Base-by-base conservation (phyloP, 2,329 filamentous ascomycete genomes). In the Aspergillus fijiensis region DNA sequence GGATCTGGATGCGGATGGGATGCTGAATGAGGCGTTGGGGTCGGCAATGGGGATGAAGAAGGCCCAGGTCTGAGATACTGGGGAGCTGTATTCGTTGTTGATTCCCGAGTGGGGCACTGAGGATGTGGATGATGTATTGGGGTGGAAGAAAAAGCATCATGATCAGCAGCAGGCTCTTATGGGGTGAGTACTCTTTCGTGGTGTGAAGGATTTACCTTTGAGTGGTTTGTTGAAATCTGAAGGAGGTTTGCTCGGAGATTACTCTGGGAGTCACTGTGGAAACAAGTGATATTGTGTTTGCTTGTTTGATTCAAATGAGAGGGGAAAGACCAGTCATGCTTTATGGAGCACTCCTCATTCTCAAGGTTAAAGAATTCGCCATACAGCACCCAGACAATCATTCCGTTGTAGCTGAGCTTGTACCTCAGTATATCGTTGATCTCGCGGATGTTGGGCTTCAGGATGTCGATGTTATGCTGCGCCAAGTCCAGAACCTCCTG, bases 1-100 rank as follows among this genome's bases (percentile, higher is more conserved):
- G 2, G 65, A 67, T 53, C 29, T 61, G 19, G 65, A 65, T 53
- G 2, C 5, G 6, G 63, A 63, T 39, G 61, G 61, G 3, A 53
- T 52, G 1, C 55, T 61, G 45, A 54, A 57, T n/a, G 55, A 56
- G 11, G 49, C 51, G 6, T 45, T 63, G 31, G 61, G 55, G 4
- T 25, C 42, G n/a, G 52, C 49, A n/a, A 56, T 50, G 61, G 55
- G 31, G 5, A 63, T 61, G 49, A 49, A 51, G 16, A 49, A 56
- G 25, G 51, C 33, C 11, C 33, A 35, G 23, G n/a, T 7, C 7
- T 11, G 27, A 5, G 33, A 35, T 35, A 7, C 5, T 2, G n/a
- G 5, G 12, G 21, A 33, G 21, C 9, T 25, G 21, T 7, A 33
- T 2, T 7, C 1, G 4, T 2, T 5, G 27, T 25, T 51, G 12